phyloP scores from a whole-genome alignment of 495 filamentous ascomycete genomes.

The Patellaria atrata region DNA sequence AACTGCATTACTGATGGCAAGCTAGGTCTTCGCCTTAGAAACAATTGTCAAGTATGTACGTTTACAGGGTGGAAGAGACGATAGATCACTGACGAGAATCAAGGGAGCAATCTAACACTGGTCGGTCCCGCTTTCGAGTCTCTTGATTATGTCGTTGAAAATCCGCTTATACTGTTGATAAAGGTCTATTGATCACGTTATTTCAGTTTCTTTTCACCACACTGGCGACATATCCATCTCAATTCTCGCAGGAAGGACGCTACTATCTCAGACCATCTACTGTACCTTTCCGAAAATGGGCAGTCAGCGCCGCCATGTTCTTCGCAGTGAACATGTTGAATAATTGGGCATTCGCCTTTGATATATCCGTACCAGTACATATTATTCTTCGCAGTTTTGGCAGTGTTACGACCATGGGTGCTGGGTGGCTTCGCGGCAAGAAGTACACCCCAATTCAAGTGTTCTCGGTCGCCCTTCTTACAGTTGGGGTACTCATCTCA shows the following conservation, averaged over 20 bases:
- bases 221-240: conserved; percentile 48
- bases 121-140: no score
- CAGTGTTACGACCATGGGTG: conserved; percentile 81
- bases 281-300: conserved; percentile 77
- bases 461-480: conserved; percentile 63
- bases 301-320: conserved; percentile 80
- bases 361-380: conserved; percentile 91
- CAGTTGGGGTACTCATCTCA: conserved; percentile 67
- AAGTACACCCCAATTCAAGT: conserved; percentile 69
- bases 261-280: conserved; percentile 59
- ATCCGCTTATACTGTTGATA: no score
- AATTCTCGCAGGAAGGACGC: conserved; percentile 49
- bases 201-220: conserved; percentile 83
- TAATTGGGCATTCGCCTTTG: conserved; percentile 94
- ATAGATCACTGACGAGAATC: no score
- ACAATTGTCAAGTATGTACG: conserved; percentile 87
- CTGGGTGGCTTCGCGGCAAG: conserved; percentile 74
- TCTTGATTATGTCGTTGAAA: no score
- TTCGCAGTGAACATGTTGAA: conserved; percentile 87
- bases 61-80: no score
- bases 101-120: no score
- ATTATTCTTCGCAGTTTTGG: conserved; percentile 93
- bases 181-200: conserved; percentile 70
- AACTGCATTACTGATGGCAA: conserved; percentile 12
- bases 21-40: conserved; percentile 80